Evolutionary conservation across 208 protist genomes (phyloP), one percentile per base, ranked within the genome.

Genomic region (Acanthamoeba lugdunensis): DNA sequence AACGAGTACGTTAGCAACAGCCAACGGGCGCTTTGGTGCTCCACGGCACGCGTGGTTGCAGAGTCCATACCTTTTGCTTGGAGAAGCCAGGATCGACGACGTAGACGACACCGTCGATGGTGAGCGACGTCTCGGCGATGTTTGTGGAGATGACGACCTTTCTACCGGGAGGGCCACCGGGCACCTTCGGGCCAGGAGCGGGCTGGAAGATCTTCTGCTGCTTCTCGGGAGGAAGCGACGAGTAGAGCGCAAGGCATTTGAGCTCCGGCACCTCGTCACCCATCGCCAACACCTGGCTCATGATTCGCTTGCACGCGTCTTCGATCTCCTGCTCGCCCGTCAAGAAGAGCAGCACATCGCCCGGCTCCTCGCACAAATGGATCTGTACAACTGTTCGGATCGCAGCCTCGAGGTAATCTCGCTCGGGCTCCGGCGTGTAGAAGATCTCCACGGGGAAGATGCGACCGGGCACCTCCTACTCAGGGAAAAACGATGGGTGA

Each of bases 91-190:
- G 98, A 97, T 99, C 99, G 23, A 99, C 97, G 7, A 99, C 99
- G 95, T 98, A 99, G 41, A 99, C 98, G 81, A 99, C 98, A 81
- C 99, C 99, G 90, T 99, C 98, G 93, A 99, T 99, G 5, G 99
- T 99, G 28, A 99, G 95, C 3, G 98, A 99, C 7, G 99, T 99
- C 95, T 99, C 99, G 9, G 99, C 99, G 81, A 99, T 99, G 96
- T 99, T 99, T 9, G 99, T 99, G 2, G 98, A 96, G 50, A 99
- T 96, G 1, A 99, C 97, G 28, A 45, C 33, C 67, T 96, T 96
- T n/a, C 96, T 30, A 1, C 95, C 79, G 5, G 95, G 69, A 28
- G 21, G 84, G 18, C 91, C 94, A 45, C 92, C 94, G 8, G 82
- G 87, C 56, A 52, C 65, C 91, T 3, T 82, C 8, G 97, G 96